Evolutionary conservation across 352 stramenopile genomes (phyloP), one percentile per base, ranked within the genome.

Genomic region (Phytophthora pinifolia): DNA sequence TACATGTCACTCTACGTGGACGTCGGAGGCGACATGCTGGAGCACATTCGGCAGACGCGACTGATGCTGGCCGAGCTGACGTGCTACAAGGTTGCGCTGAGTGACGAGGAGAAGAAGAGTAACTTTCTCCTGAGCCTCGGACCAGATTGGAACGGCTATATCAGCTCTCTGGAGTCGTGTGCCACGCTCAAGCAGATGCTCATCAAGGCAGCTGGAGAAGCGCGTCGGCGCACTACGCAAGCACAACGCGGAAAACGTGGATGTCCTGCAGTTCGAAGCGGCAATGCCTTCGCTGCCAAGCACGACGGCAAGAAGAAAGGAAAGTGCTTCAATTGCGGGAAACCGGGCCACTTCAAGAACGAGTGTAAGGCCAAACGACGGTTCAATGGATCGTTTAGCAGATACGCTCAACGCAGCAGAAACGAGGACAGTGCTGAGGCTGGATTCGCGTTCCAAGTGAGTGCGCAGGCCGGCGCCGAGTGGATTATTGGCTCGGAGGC

Each of bases 141-240:
- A 20, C 50, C 32, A 37, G 39, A 46, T 17, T 59, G 41, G 50
- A 59, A 59, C 32, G 50, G 31, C 39, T 51, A 59, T 41, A 37
- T 59, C n/a, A 31, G 39, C 9, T 17, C 34, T 6, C 22, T 59
- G 18, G 50, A 46, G 17, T 22, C 41, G 6, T 53, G 52, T 30
- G 20, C 9, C 7, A 35, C 32, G 8, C 43, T 60, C 15, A 34
- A 60, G 7, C 15, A 47, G 12, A 15, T 47, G n/a, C 25, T 59
- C 10, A 46, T 53, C 33, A 47, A 59, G 42, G 49, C 42, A 6
- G 41, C 41, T 22, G 51, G 22, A 20, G 52, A 59, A 25, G 33
- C 34, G 7, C 45, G 33, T 14, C 25, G 34, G n/a, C 34, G 34
- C n/a, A n/a, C 41, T 17, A 52, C 32, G n/a, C 42, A 47, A 41